Evolutionary conservation across 352 stramenopile species (phyloP), one percentile per base, ranked within the genome.

Genomic region (Globisporangium heterothallicum): DNA sequence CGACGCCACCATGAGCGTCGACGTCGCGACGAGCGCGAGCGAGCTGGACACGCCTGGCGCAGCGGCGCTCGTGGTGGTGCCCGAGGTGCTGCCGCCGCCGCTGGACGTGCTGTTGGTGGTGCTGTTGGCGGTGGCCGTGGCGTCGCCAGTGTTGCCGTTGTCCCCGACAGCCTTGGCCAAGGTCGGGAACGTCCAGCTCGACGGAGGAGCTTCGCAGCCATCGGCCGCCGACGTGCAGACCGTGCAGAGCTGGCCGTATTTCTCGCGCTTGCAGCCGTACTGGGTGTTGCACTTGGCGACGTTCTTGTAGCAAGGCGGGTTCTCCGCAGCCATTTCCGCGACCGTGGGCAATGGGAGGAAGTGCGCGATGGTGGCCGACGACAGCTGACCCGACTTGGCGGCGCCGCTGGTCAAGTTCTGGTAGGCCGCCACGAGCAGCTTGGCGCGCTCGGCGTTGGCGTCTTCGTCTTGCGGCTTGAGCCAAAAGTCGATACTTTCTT

Each of bases 241-340:
- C 27, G 68, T 71, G 59, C 78, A 90, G 50, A 78, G 72, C 46
- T 82, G 78, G 47, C 68, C 74, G 35, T 71, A 84, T 25, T 77
- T 61, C 49, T 86, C 74, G 27, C 76, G 76, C 49, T 72, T 71
- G 63, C 78, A 87, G 49, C 78, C 78, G 43, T 41, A 49, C 18
- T 72, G 53, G 7, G 62, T 58, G 56, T 82, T 80, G 48, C 79
- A 88, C 56, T 72, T 69, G 46, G 72, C 61, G 6, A 83, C 78
- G 54, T 83, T 90, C 25, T 64, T 40, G 54, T 84, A 90, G 64
- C 79, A 90, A 45, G 65, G 26, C 10, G 79, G 79, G 66, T 90
- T 90, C 55, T 78, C 61, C 10, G 61, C 51, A 2, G 49, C 56
- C 1, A 90, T 70, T 44, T 86, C 69, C 5, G 51, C 40, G 9